Evolutionary conservation across 2,329 filamentous ascomycete species (phyloP).

Genomic region (Pyrenophora tritici-repentis): DNA sequence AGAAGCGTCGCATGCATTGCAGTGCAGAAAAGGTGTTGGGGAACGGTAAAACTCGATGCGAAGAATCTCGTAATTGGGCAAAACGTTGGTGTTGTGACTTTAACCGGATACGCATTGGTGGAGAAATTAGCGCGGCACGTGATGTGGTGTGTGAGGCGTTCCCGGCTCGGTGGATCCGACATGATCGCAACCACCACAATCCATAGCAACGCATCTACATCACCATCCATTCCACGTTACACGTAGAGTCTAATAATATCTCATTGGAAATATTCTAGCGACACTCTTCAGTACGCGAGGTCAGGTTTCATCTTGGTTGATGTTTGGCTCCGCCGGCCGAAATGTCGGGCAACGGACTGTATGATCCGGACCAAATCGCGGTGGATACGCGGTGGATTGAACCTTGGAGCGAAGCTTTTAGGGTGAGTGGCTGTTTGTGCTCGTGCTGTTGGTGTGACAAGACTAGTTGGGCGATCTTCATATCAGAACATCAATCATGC

Average conservation of each 20-base stretch:
- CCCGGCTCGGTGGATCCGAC: slow-evolving; percentile 4
- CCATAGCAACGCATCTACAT: slow-evolving; percentile 6
- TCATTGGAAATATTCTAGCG: not conserved
- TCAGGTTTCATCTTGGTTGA: slow-evolving; percentile 13
- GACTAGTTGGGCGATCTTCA: not conserved
- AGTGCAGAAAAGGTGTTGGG: slow-evolving; percentile 5
- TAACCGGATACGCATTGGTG: slow-evolving; percentile 23
- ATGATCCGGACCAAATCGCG: slow-evolving; percentile 38
- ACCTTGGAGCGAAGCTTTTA: slow-evolving; percentile 41
- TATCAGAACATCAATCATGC: not conserved
- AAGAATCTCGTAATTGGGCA: slow-evolving; percentile 10
- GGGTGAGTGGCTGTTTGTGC: slow-evolving; percentile 28
- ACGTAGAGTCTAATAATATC: slow-evolving; percentile 9
- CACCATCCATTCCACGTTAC: not conserved
- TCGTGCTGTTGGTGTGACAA: not conserved
- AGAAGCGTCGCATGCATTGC: slow-evolving; percentile 4
- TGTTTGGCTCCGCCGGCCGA: slow-evolving; percentile 14
- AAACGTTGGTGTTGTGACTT: not conserved
- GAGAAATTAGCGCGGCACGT: slow-evolving; percentile 22
- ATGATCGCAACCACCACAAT: slow-evolving; percentile 6
- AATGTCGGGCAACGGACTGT: slow-evolving; percentile 37
- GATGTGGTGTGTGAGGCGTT: slow-evolving; percentile 8
- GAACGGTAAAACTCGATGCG: slow-evolving; percentile 2
- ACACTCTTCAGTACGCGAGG: slow-evolving; percentile 9
- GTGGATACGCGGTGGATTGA: slow-evolving; percentile 32